Conservation (phyloP, 164 flowering plant genomes). For the Taxillus chinensis region DNA sequence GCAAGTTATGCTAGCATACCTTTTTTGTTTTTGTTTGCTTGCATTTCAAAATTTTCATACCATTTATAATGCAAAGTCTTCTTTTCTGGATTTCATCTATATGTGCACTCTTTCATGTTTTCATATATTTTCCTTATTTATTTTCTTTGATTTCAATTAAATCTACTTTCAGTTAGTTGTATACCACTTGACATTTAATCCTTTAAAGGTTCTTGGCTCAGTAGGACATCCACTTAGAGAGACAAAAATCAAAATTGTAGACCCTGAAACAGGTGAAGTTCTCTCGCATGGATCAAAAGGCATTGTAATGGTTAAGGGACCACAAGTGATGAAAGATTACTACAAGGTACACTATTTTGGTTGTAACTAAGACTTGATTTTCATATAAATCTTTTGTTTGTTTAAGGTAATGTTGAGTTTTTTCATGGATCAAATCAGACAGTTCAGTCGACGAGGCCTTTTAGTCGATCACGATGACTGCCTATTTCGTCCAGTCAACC, state of each 20-base stretch:
- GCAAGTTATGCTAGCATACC: too few relatives aligned
- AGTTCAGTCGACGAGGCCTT: too few relatives aligned
- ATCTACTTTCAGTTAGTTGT: slow-evolving; percentile 7
- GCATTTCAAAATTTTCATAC: too few relatives aligned
- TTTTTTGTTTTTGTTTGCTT: too few relatives aligned
- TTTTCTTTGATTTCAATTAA: neutral
- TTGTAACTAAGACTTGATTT: neutral
- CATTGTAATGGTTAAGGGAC: slow-evolving; percentile 71
- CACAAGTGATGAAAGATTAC: slow-evolving; percentile 92
- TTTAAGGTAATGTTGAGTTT: neutral
- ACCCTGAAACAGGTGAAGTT: slow-evolving; percentile 55
- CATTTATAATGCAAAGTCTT: too few relatives aligned
- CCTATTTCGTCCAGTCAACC: too few relatives aligned
- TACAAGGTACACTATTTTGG: slow-evolving; percentile 49
- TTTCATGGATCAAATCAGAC: too few relatives aligned
- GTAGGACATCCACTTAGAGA: slow-evolving; percentile 67
- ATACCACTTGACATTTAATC: slow-evolving; percentile 22
- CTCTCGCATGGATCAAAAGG: slow-evolving; percentile 76
- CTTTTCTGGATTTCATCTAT: neutral
- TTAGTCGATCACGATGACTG: too few relatives aligned
- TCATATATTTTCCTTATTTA: too few relatives aligned
- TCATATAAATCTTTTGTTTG: neutral
- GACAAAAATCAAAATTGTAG: slow-evolving; percentile 69
- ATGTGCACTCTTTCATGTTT: neutral
- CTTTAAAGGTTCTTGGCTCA: slow-evolving; percentile 82